These are phyloP conservation scores for Pyrenochaeta sp. DNA, from an alignment of 2,329 filamentous ascomycete genomes.

Conservation along the genomic window DNA sequence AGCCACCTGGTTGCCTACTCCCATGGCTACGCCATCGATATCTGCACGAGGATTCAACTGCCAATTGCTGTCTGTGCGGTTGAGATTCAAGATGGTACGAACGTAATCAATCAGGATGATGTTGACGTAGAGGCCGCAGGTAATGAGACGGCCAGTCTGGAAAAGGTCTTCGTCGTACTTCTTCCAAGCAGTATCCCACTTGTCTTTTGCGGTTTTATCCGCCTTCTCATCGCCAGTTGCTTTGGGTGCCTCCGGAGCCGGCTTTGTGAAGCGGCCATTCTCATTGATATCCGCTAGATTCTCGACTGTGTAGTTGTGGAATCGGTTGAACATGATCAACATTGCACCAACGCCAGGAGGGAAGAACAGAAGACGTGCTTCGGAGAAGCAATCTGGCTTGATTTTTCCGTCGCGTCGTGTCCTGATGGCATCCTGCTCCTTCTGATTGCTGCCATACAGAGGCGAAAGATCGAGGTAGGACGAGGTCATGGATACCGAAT, in stretches of 20 bases:
- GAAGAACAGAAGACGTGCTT: constrained; percentile 69
- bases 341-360: constrained; percentile 73
- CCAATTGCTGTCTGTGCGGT: constrained; percentile 77
- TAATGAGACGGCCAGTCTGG: constrained; percentile 60
- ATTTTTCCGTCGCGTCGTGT: constrained; percentile 71
- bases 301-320: constrained; percentile 85
- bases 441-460: constrained; percentile 74
- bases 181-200: constrained; percentile 42
- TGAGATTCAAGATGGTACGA: constrained; percentile 64
- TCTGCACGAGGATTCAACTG: constrained; percentile 78
- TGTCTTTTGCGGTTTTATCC: constrained; percentile 19
- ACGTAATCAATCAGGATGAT: constrained; percentile 63
- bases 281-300: constrained; percentile 89
- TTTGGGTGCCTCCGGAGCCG: constrained; percentile 48
- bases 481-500: constrained; percentile 70
- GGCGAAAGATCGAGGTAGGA: constrained; percentile 79
- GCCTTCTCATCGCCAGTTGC: constrained; percentile 53
- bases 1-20: constrained; percentile 82
- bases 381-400: constrained; percentile 74
- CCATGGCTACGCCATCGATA: constrained; percentile 69
- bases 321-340: constrained; percentile 72
- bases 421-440: constrained; percentile 70
- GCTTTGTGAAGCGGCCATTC: constrained; percentile 75
- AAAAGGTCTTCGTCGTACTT: constrained; percentile 58
- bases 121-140: constrained; percentile 62